Conservation (phyloP, 345 rosid species). For the Excoecaria cochinchinensis region DNA sequence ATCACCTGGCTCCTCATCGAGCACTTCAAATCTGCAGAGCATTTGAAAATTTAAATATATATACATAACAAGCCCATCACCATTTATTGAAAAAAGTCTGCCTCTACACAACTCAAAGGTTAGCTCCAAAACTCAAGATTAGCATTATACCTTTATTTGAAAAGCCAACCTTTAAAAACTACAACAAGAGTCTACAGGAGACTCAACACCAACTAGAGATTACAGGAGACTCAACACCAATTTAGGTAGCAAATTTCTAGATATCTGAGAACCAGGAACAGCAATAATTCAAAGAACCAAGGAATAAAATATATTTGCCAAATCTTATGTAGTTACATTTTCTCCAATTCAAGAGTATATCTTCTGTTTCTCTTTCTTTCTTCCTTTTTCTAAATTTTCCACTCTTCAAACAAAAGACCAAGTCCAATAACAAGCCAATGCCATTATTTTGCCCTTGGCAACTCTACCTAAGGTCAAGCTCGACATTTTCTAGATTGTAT, state of each 20-base stretch:
- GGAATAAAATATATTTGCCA: background rate
- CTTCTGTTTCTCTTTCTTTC: background rate
- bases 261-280: background rate
- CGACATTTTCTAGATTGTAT: background rate
- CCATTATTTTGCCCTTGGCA: background rate
- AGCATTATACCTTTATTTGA: background rate
- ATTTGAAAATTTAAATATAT: background rate
- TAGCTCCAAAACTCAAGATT: background rate
- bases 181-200: background rate
- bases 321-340: background rate
- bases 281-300: background rate
- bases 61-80: background rate
- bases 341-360: background rate
- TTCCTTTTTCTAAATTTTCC: background rate
- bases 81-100: background rate
- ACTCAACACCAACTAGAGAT: background rate
- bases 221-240: background rate
- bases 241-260: background rate
- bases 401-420: background rate
- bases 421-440: background rate
- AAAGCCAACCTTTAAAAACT: background rate
- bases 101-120: background rate
- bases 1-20: constrained; percentile 97
- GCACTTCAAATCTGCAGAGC: constrained; percentile 72
- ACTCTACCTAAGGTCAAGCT: background rate